phyloP scores from a whole-genome alignment of 371 early-diverging fungal species.

The Batrachochytrium dendrobatidis region DNA sequence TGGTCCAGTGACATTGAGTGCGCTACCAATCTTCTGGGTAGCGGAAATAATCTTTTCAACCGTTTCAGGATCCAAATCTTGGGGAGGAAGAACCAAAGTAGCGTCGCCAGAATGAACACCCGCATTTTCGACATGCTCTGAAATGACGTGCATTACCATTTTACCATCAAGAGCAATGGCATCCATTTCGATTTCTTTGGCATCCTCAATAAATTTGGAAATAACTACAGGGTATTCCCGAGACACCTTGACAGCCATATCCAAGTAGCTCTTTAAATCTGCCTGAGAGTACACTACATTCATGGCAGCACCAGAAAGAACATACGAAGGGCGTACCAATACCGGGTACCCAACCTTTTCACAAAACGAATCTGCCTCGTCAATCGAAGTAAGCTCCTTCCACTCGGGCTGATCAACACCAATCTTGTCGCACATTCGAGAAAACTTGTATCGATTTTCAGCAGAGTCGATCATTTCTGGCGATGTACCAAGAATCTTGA shows the following conservation, averaged over 20 bases:
- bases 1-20: slow-evolving; percentile 93
- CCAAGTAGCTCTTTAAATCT: slow-evolving; percentile 71
- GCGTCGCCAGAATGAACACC: slow-evolving; percentile 98
- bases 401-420: slow-evolving; percentile 93
- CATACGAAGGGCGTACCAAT: slow-evolving; percentile 91
- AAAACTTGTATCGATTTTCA: slow-evolving; percentile 93
- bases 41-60: slow-evolving; percentile 63
- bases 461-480: slow-evolving; percentile 92
- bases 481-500: slow-evolving; percentile 84
- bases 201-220: slow-evolving; percentile 90
- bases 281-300: slow-evolving; percentile 79
- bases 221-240: slow-evolving; percentile 91
- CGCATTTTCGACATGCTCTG: slow-evolving; percentile 94
- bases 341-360: slow-evolving; percentile 85
- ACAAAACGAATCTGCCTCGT: slow-evolving; percentile 79
- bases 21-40: slow-evolving; percentile 81
- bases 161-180: slow-evolving; percentile 88
- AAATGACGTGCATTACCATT: slow-evolving; percentile 78
- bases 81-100: slow-evolving; percentile 86
- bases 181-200: slow-evolving; percentile 94
- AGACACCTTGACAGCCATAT: slow-evolving; percentile 81
- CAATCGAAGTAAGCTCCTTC: slow-evolving; percentile 81
- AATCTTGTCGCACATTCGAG: slow-evolving; percentile 85
- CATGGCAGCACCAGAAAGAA: slow-evolving; percentile 94
- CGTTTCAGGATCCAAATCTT: slow-evolving; percentile 57